Conservation (phyloP, 2,329 filamentous ascomycete genomes). For the Diaporthe sp. region DNA sequence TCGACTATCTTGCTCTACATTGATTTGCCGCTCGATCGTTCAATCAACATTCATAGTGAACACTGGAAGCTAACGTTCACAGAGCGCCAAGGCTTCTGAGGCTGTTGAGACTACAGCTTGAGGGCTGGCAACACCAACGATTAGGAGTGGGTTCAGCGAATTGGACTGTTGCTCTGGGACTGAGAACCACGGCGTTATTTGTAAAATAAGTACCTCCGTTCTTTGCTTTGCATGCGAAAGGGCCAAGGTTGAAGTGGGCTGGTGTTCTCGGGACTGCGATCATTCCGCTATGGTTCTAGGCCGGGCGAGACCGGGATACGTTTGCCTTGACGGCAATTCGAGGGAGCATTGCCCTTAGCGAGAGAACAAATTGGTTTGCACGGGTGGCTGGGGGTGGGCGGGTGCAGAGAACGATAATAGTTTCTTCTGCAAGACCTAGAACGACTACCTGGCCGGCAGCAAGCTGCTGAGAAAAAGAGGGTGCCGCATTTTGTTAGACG, state of each 20-base stretch:
- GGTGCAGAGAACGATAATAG: slow-evolving; percentile 5
- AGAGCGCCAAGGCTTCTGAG: slow-evolving; percentile 45
- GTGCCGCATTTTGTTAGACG: slow-evolving; percentile 28
- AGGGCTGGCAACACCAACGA: slow-evolving; percentile 10
- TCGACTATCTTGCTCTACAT: neutral
- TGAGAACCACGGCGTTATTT: slow-evolving; percentile 27
- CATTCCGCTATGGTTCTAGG: slow-evolving; percentile 10
- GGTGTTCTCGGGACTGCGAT: slow-evolving; percentile 27
- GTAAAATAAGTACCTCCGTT: slow-evolving; percentile 32
- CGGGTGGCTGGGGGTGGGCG: neutral
- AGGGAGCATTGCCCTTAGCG: slow-evolving; percentile 9
- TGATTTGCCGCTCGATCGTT: neutral
- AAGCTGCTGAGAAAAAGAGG: slow-evolving; percentile 14
- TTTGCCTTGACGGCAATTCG: slow-evolving; percentile 4
- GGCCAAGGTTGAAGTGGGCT: slow-evolving; percentile 15
- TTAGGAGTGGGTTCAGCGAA: neutral
- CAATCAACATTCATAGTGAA: neutral
- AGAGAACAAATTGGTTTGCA: slow-evolving; percentile 15
- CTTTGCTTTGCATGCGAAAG: slow-evolving; percentile 21
- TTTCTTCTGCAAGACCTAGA: slow-evolving; percentile 3
- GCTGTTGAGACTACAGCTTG: slow-evolving; percentile 51
- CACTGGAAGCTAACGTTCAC: slow-evolving; percentile 2
- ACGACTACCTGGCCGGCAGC: slow-evolving; percentile 9
- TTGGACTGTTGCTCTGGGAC: neutral
- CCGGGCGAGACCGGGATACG: slow-evolving; percentile 15